Base-by-base conservation (phyloP, 208 protist species). In the Acanthamoeba lenticulata region DNA sequence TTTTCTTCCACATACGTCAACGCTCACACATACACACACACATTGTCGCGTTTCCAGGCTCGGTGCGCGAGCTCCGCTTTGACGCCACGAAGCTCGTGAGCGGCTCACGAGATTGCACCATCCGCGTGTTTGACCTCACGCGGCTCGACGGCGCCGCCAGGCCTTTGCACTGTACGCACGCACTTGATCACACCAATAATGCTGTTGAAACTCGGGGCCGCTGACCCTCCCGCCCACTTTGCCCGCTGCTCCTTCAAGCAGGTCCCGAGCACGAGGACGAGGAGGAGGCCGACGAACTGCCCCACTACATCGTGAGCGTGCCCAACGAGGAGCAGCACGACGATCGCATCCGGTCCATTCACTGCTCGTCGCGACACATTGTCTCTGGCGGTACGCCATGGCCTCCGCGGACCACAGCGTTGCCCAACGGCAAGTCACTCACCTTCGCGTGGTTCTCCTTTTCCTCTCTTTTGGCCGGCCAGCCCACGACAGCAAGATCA, bases 21-120 rank as follows among this genome's bases (percentile, higher is more conserved):
- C n/a, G n/a, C n/a, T n/a, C 17, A 17, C 32, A 0, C 34, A 79
- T 27, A 4, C 0, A 0, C 15, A 21, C 3, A 7, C 17, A 40
- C n/a, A 79, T 27, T 15, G 38, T 44, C 13, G 13, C 9, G 67
- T 44, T 86, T 55, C 13, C 42, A 91, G 85, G 85, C 9, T 72
- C 52, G 72, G 85, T 91, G 0, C 44, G 85, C 24, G 85, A 91
- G 17, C 85, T 91, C 17, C 85, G 69, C 9, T 91, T 91, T 34
- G 85, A 91, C 24, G 0, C 44, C 13, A 45, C 24, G 55, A 91
- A 91, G 55, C 85, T 91, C 13, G 85, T 91, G 17, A 91, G 52
- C 38, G 85, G 85, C 21, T 69, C 49, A 42, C 29, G 85, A 91
- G 85, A 91, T 29, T 91, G 85, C 85, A 91, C 85, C 55, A 91